Evolutionary conservation across 768 basidiomycete genomes (phyloP), one percentile per base, ranked within the genome.

Genomic region (Xerocomellus dryophilus): DNA sequence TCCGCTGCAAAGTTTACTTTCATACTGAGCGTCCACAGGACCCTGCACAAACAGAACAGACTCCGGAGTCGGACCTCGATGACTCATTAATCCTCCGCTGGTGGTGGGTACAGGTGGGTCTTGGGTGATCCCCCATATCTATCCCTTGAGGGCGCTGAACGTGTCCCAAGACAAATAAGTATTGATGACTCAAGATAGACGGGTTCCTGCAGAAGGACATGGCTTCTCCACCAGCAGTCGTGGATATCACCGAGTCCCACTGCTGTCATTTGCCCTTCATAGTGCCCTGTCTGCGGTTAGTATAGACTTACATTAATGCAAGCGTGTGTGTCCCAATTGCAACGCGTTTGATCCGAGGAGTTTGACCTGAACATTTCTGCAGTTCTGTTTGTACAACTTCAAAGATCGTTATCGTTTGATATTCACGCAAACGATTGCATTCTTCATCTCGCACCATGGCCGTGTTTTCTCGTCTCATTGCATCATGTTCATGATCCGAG

Each of bases 291-390:
- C 51, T 31, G 27, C 18, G 29, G 47, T 23, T 32, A 25, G 31
- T 21, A 29, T 35, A 35, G 46, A 45, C 46, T 47, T 46, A 31
- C 41, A 34, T 42, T 15, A 29, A 17, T 29, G 27, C 17, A 38
- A 49, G 41, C 44, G 43, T 34, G 49, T 25, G 20, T 35, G 50
- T 21, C 23, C 11, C 20, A 39, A 43, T 60, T 39, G 20, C 38
- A 21, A 32, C 43, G 32, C 27, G 38, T 42, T 47, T 51, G 55
- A 64, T 64, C 59, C 62, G 65, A 61, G 65, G 58, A 47, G 43
- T 46, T 51, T 17, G 23, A 23, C 44, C 20, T 20, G 14, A 32
- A 42, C 35, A 14, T 4, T 12, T 7, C 40, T 11, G 35, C 29
- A 31, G 35, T 14, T 27, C 18, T 25, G 34, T n/a, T 48, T 34